These are phyloP conservation scores for Debaryomyces coudertii DNA, from an alignment of 1,139 yeast species.

Conservation along the genomic window DNA sequence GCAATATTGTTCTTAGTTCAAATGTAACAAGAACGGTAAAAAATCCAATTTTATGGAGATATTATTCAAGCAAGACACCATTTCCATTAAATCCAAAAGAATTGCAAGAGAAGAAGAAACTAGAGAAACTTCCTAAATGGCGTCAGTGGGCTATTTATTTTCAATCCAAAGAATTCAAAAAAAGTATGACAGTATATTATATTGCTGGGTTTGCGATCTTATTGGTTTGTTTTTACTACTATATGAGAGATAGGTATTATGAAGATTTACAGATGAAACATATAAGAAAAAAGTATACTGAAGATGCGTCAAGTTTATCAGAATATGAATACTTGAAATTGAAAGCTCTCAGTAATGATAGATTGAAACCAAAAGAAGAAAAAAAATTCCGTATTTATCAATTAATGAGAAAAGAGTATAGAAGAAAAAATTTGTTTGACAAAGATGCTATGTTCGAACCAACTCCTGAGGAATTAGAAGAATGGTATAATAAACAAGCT, in stretches of 20 bases:
- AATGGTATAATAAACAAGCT: constrained; percentile 46
- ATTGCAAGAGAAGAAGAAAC: constrained; percentile 25
- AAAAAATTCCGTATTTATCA: constrained; percentile 56
- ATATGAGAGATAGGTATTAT: constrained; percentile 66
- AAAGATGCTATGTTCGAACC: constrained; percentile 52
- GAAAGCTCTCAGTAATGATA: constrained; percentile 52
- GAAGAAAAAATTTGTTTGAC: constrained; percentile 49
- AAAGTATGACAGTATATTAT: constrained; percentile 51
- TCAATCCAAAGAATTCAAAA: constrained; percentile 41
- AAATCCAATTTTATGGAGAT: background rate
- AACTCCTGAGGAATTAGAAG: constrained; percentile 53
- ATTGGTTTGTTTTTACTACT: constrained; percentile 61
- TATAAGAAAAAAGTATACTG: constrained; percentile 45
- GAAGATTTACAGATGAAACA: constrained; percentile 64
- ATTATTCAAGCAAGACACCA: constrained; percentile 20
- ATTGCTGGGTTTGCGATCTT: constrained; percentile 60
- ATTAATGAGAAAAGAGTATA: constrained; percentile 54
- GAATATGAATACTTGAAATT: constrained; percentile 68
- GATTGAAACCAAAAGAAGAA: constrained; percentile 58
- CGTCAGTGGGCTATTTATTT: constrained; percentile 45
- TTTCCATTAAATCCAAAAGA: constrained; percentile 38
- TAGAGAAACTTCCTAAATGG: constrained; percentile 38
- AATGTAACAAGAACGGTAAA: background rate
- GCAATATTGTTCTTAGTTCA: background rate
- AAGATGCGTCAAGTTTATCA: constrained; percentile 42